Evolutionary conservation across 306 rosid species (phyloP), one percentile per base, ranked within the genome.

Genomic region (Pyrus communis): DNA sequence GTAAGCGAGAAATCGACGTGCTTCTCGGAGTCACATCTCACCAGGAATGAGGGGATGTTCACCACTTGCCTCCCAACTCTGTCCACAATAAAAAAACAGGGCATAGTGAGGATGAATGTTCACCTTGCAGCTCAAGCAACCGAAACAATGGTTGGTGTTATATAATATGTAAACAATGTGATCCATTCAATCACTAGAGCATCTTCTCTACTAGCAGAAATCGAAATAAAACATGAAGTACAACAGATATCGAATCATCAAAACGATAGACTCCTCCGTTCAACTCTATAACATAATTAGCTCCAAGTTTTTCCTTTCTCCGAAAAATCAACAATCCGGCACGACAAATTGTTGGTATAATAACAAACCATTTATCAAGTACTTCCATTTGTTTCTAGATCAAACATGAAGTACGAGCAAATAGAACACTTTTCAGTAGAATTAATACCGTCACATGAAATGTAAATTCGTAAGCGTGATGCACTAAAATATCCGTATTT

Each of bases 11-110:
- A 90, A 84, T 90, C 96, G 80, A 90, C 88, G 83, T 86, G 96
- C 83, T 90, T 90, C 83, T 90, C 90, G 1, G 96, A 84, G 78
- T 90, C 96, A 40, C 85, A 82, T 78, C 89, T 82, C 74, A 88
- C 95, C 89, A 88, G 82, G 87, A 88, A 88, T 0, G 95, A 90
- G 68, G 95, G 85, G 27, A 90, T 86, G 81, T 90, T 90, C 71
- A 88, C 95, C 43, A 88, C 92, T 80, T 90, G 93, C 75, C 96
- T 90, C 14, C 91, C 93, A 74, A 90, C 96, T 87, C 96, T 90
- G 77, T 4, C 43, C 69, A 7, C 66, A 14, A 33, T 22, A 72
- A 75, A 74, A 76, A 3, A 8, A 30, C 25, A 63, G 9, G 27
- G 54, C 18, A 23, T 15, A 4, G 67, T 23, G 35, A 17, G 11